These are phyloP conservation scores for Alisma plantagoaquatica DNA, from an alignment of 106 monocot genomes.

Conservation along the genomic window DNA sequence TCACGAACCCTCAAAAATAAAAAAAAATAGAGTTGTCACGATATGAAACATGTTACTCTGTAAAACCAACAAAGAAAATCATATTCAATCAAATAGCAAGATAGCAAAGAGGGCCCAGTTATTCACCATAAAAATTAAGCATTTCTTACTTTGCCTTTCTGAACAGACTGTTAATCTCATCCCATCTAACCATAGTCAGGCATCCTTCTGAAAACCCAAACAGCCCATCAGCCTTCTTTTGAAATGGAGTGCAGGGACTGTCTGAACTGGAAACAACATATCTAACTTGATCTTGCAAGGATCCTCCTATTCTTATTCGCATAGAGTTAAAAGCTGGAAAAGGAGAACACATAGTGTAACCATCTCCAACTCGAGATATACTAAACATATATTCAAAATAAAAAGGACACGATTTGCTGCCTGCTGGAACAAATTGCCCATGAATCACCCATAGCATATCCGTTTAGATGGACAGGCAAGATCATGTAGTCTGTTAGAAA, in stretches of 20 bases:
- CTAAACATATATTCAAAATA: too few relatives aligned
- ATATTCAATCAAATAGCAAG: neutral
- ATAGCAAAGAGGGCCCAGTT: too few relatives aligned
- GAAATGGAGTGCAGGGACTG: constrained; percentile 42
- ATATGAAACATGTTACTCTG: neutral
- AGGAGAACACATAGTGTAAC: neutral
- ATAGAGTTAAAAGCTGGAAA: constrained; percentile 11
- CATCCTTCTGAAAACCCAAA: constrained; percentile 84
- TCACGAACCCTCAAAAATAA: too few relatives aligned
- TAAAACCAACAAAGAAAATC: neutral
- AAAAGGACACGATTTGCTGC: too few relatives aligned
- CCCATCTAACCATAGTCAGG: constrained; percentile 69
- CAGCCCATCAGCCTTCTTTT: constrained; percentile 27
- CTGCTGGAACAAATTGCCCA: too few relatives aligned
- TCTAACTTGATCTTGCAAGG: constrained; percentile 18
- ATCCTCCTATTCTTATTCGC: constrained; percentile 26
- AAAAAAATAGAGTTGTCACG: neutral
- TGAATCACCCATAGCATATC: too few relatives aligned
- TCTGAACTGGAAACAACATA: constrained; percentile 7
- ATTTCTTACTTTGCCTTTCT: constrained; percentile 53
- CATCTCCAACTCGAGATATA: too few relatives aligned
- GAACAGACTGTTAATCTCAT: constrained; percentile 58
- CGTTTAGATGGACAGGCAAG: too few relatives aligned
- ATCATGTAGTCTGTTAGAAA: too few relatives aligned
- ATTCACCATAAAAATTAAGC: too few relatives aligned